Conservation (phyloP, 768 basidiomycete species). For the Dioszegia crocea region DNA sequence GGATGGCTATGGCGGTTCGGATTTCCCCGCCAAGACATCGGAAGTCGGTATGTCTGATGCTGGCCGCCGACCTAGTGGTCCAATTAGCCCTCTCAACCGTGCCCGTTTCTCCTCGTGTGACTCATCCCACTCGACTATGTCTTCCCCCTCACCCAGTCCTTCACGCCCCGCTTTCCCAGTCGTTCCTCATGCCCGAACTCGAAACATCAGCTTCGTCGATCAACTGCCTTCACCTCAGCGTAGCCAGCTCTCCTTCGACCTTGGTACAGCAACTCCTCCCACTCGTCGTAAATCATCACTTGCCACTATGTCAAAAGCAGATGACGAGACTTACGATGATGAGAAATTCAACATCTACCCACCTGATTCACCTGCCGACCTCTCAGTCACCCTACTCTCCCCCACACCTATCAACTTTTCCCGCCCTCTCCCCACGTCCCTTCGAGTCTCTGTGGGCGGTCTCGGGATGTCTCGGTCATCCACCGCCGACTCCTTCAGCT, state of each 20-base stretch:
- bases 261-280: neutral
- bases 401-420: neutral
- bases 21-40: neutral
- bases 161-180: no score
- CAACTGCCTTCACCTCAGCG: neutral
- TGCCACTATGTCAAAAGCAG: neutral
- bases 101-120: no score
- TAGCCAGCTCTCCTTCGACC: neutral
- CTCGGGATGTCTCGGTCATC: neutral
- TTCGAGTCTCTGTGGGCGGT: neutral
- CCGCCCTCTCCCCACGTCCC: neutral
- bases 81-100: no score
- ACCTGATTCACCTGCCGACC: neutral
- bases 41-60: no score
- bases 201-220: neutral
- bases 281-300: neutral
- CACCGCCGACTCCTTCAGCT: constrained; percentile 1
- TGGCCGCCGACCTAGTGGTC: no score
- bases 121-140: neutral
- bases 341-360: no score
- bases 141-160: no score
- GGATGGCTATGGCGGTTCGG: constrained; percentile 18
- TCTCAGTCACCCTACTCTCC: neutral
- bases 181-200: constrained; percentile 2
- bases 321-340: no score